Evolutionary conservation across 2,329 filamentous ascomycete species (phyloP).

Genomic region (Fusarium scirpi): DNA sequence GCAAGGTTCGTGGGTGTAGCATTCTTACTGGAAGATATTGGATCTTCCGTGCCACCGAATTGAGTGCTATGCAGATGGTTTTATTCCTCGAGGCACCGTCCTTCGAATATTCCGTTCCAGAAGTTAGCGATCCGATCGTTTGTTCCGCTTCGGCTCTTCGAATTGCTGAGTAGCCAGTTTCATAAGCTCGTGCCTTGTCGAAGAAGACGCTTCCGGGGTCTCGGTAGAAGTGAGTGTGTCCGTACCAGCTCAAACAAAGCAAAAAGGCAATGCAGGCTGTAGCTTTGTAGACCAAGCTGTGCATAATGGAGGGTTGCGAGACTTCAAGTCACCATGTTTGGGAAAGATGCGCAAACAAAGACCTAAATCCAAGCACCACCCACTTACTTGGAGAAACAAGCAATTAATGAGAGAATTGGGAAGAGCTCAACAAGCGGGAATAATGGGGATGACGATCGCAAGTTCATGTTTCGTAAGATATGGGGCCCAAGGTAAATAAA

Average conservation of each 20-base stretch:
- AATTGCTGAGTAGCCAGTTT: conserved; percentile 6
- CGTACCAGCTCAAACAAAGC: conserved; percentile 13
- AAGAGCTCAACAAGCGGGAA: background rate
- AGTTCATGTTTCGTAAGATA: background rate
- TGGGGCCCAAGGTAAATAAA: background rate
- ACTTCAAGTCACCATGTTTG: background rate
- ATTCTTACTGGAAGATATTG: conserved; percentile 19
- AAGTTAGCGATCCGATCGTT: background rate
- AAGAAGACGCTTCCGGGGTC: conserved; percentile 29
- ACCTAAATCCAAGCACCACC: background rate
- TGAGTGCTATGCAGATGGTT: conserved; percentile 16
- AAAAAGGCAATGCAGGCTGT: conserved; percentile 3
- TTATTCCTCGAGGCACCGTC: background rate
- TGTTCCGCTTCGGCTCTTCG: conserved; percentile 1
- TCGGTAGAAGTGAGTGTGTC: conserved; percentile 17
- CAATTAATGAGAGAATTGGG: background rate
- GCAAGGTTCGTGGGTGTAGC: accelerated
- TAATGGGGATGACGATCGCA: background rate
- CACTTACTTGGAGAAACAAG: background rate
- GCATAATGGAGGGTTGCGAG: background rate
- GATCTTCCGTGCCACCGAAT: conserved; percentile 17
- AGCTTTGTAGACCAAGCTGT: background rate
- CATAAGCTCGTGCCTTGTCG: conserved; percentile 15
- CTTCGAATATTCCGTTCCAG: too few relatives aligned
- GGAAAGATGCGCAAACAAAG: background rate